A percentile compares a stretch with the other conserved stretches of the same genome.
Evolutionary conservation across 768 basidiomycete genomes (phyloP).

Genomic region (Lactarius psammicola): DNA sequence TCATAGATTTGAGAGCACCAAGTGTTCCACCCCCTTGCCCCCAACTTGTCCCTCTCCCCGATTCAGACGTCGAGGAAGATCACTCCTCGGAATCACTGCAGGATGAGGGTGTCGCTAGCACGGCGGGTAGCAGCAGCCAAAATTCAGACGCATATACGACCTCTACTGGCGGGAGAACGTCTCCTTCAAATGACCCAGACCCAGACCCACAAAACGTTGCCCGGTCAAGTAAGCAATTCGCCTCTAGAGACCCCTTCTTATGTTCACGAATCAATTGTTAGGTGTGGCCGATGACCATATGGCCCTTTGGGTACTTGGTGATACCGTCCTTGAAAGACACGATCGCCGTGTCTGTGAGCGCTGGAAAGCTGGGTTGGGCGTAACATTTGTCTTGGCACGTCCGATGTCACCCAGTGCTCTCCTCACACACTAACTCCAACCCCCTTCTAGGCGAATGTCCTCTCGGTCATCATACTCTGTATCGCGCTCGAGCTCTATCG

Average conservation of each 20-base stretch:
- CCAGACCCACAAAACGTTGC: background rate
- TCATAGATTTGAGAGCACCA: background rate
- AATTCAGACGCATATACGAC: background rate
- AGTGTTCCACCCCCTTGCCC: background rate
- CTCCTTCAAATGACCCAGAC: background rate
- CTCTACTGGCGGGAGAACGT: background rate
- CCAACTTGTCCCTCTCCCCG: constrained; percentile 9
- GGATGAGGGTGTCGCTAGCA: background rate
- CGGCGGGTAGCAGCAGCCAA: background rate
- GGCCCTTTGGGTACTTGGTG: constrained; percentile 18
- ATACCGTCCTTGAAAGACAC: constrained; percentile 10
- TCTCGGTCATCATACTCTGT: constrained; percentile 18
- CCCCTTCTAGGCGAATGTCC: constrained; percentile 9
- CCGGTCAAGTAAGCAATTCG: constrained; percentile 6
- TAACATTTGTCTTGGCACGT: constrained; percentile 20
- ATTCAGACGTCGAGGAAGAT: constrained; percentile 18
- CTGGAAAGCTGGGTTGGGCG: constrained; percentile 21
- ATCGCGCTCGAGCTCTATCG: constrained; percentile 20
- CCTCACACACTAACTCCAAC: background rate
- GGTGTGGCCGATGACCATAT: constrained; percentile 1
- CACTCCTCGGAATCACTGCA: background rate
- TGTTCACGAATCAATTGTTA: background rate
- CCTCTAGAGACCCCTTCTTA: background rate
- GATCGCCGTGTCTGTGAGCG: constrained; percentile 16
- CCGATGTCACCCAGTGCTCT: background rate